Conservation (phyloP, 495 filamentous ascomycete genomes). For the Neurospora pannonica region DNA sequence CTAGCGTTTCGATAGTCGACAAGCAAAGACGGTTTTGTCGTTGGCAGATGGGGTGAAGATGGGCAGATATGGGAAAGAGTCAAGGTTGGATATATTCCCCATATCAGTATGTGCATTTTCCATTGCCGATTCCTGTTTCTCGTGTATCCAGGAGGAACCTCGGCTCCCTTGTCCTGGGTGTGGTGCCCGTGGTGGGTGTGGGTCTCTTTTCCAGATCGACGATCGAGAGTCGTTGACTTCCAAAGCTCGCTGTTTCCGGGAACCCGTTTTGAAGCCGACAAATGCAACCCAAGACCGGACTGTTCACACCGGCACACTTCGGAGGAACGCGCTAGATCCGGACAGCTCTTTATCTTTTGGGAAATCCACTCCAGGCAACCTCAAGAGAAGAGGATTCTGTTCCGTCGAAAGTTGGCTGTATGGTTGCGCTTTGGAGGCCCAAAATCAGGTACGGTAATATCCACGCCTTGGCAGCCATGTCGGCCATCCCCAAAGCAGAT, state of each 20-base stretch:
- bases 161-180: background rate
- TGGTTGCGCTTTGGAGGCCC: background rate
- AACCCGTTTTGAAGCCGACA: background rate
- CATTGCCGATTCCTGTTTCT: background rate
- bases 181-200: background rate
- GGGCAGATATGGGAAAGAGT: background rate
- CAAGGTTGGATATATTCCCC: background rate
- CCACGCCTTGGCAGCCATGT: background rate
- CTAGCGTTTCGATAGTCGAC: background rate
- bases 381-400: background rate
- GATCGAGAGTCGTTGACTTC: background rate
- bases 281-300: background rate
- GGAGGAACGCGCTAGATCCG: background rate
- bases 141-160: background rate
- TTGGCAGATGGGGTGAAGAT: background rate
- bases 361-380: background rate
- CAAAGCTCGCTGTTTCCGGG: background rate
- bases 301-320: background rate
- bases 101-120: slow-evolving; percentile 3
- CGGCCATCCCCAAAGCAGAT: background rate
- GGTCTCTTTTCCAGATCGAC: background rate
- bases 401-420: background rate
- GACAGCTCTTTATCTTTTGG: background rate
- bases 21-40: background rate
- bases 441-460: background rate